These are phyloP conservation scores for Leishmania tropica DNA, from an alignment of 208 protist species.

Conservation along the genomic window DNA sequence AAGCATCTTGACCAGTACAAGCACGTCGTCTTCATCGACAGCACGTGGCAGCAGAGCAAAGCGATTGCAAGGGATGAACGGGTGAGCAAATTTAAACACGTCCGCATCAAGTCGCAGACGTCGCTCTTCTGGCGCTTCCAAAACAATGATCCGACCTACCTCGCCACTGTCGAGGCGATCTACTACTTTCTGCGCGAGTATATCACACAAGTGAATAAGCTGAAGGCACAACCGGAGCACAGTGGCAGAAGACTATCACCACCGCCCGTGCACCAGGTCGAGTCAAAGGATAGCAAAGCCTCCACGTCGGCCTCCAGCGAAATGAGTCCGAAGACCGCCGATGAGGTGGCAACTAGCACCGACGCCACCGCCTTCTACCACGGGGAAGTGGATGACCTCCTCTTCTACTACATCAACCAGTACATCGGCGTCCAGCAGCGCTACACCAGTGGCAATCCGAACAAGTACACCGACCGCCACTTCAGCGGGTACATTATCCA, in stretches of 20 bases:
- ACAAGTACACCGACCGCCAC: constrained; percentile 79
- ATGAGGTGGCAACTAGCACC: background rate
- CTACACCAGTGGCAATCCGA: constrained; percentile 59
- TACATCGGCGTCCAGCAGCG: constrained; percentile 92
- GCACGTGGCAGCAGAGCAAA: constrained; percentile 94
- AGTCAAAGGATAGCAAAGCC: background rate
- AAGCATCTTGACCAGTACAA: constrained; percentile 72
- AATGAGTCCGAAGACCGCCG: background rate
- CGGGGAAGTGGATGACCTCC: constrained; percentile 94
- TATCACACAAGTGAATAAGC: constrained; percentile 63
- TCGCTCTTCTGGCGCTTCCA: constrained; percentile 96
- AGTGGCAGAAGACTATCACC: background rate
- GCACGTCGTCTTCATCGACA: constrained; percentile 94
- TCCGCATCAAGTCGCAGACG: constrained; percentile 77
- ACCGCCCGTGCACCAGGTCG: background rate
- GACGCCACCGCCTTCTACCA: constrained; percentile 54
- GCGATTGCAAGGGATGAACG: constrained; percentile 79
- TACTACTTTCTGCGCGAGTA: constrained; percentile 94
- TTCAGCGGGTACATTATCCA: constrained; percentile 87
- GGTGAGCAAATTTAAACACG: constrained; percentile 77
- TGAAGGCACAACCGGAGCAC: constrained; percentile 11
- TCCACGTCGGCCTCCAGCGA: constrained; percentile 1
- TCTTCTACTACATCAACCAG: constrained; percentile 95
- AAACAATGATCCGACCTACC: constrained; percentile 89
- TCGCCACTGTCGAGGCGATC: constrained; percentile 96